Base-by-base conservation (phyloP, 208 protist species). In the Herpetomonas samuelpessoai region DNA sequence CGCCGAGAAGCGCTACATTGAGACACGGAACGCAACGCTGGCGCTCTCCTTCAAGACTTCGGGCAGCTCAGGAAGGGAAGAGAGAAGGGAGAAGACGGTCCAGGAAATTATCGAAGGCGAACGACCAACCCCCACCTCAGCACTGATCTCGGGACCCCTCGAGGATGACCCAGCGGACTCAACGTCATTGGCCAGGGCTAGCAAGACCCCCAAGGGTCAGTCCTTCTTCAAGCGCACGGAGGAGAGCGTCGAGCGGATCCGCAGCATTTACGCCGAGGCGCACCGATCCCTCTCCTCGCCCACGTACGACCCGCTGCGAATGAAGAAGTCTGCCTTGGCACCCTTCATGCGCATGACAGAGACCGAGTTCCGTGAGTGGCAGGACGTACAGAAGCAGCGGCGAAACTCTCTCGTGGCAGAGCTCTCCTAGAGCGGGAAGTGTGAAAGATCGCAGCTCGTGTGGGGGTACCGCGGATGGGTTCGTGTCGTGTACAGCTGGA, bases 241-340 rank as follows among this genome's bases (percentile, higher is more conserved):
- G 68, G 63, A 75, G 29, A 22, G 46, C 1, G 46, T 94, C 7
- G 77, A 87, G 26, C 65, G 71, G 7, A 59, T 91, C 25, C 77
- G 88, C 26, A 49, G 56, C 38, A 68, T 91, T 29, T 91, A 91
- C 71, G 68, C 75, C 0, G 88, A 91, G 57, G 83, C 83, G 25
- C 88, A 94, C 57, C 73, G 78, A 38, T 88, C 80, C 19, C 73
- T 94, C 2, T 70, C 82, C 1, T 88, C 77, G 30, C 65, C 81
- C 21, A 94, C 89, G 65, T 94, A 94, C 72, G 88, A 94, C 56
- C 82, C 82, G 16, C 52, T 81, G 3, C 73, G 78, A 3, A 94
- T 94, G 84, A 88, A 91, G 57, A 88, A 90, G 56, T 88, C 81
- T 2, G 56, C 60, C 3, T 66, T 88, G 12, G 83, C 81, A n/a